Evolutionary conservation across 2,329 filamentous ascomycete genomes (phyloP).

Genomic region (Exophiala aquamarina): DNA sequence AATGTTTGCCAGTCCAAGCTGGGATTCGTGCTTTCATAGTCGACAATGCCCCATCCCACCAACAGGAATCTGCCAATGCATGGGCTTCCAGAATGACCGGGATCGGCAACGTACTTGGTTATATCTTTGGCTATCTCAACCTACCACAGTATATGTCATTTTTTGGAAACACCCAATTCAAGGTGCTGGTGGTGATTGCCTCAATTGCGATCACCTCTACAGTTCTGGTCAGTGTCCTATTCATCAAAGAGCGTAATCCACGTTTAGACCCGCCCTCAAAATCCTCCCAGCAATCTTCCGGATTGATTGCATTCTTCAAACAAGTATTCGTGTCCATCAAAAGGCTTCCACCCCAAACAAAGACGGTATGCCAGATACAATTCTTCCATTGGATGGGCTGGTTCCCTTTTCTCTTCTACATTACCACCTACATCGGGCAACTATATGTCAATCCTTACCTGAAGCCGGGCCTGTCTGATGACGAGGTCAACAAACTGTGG

Average conservation of each 20-base stretch:
- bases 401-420: conserved; percentile 95
- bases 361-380: conserved; percentile 77
- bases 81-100: conserved; percentile 89
- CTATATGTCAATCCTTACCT: conserved; percentile 87
- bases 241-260: conserved; percentile 79
- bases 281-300: conserved; percentile 53
- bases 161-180: conserved; percentile 86
- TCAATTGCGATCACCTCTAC: conserved; percentile 70
- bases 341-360: conserved; percentile 77
- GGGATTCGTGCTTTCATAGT: conserved; percentile 89
- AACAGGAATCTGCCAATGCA: conserved; percentile 90
- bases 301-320: conserved; percentile 75
- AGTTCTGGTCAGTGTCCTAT: conserved; percentile 66
- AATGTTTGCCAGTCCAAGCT: conserved; percentile 67
- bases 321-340: conserved; percentile 74
- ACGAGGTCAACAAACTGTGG: conserved; percentile 76
- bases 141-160: conserved; percentile 74
- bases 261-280: conserved; percentile 65
- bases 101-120: conserved; percentile 87
- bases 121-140: conserved; percentile 80
- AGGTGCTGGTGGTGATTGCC: conserved; percentile 84
- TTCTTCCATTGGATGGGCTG: conserved; percentile 91
- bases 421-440: conserved; percentile 89
- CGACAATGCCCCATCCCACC: conserved; percentile 86
- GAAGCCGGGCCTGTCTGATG: conserved; percentile 70